Evolutionary conservation across 202 grass and related monocot genomes (phyloP).

Genomic region (Saccharum hybrid): DNA sequence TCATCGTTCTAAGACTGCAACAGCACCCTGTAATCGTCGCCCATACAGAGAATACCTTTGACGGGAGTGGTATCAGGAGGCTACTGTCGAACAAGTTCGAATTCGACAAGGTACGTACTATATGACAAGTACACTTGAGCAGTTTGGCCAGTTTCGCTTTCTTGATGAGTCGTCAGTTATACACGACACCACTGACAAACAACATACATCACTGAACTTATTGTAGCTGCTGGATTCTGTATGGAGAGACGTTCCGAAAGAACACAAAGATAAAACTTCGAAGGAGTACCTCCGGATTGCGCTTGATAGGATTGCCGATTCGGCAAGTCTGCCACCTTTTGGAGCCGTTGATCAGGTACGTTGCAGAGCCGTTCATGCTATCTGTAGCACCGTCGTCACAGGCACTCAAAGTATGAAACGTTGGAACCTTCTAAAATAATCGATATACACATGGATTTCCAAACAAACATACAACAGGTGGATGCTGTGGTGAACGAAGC

Average conservation of each 20-base stretch:
- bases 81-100: conserved; percentile 78
- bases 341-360: conserved; percentile 76
- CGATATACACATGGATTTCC: background rate
- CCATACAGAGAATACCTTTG: conserved; percentile 85
- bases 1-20: conserved; percentile 52
- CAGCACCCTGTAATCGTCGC: conserved; percentile 79
- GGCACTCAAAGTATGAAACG: background rate
- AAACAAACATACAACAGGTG: conserved; percentile 45
- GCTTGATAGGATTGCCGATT: conserved; percentile 64
- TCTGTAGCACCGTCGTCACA: background rate
- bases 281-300: conserved; percentile 67
- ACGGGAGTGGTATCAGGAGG: conserved; percentile 69
- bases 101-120: conserved; percentile 57
- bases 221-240: conserved; percentile 68
- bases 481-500: conserved; percentile 69
- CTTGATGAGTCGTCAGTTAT: background rate
- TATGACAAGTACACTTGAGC: conserved; percentile 2
- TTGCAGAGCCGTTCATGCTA: background rate
- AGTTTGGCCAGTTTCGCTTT: background rate
- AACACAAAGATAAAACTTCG: conserved; percentile 50
- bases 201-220: background rate
- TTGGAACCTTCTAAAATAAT: background rate
- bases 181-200: background rate
- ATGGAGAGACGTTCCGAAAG: conserved; percentile 66
- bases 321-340: conserved; percentile 62